Conservation (phyloP, 169 alveolate species). For the Cryptosporidium sp. region DNA sequence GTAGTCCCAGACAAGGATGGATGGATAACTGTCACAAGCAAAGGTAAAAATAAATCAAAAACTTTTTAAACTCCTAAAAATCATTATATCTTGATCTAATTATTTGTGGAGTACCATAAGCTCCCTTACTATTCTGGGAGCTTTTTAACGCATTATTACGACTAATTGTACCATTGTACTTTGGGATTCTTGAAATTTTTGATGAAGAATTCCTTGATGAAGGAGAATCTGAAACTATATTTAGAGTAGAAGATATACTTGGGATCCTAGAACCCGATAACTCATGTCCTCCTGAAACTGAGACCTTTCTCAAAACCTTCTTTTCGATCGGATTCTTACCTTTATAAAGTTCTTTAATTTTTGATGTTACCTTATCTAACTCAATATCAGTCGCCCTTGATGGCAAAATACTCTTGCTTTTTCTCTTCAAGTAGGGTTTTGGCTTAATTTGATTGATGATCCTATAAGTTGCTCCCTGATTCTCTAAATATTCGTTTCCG, state of each 20-base stretch:
- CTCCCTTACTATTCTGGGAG: background rate
- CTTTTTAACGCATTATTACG: background rate
- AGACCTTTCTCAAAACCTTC: background rate
- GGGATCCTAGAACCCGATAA: constrained; percentile 43
- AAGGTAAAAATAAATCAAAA: constrained; percentile 7
- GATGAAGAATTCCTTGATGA: constrained; percentile 62
- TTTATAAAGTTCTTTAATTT: constrained; percentile 37
- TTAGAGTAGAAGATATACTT: constrained; percentile 19
- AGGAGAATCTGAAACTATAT: constrained; percentile 47
- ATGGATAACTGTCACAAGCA: constrained; percentile 58
- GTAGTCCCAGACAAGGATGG: constrained; percentile 53
- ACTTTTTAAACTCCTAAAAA: constrained; percentile 15
- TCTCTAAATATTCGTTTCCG: background rate
- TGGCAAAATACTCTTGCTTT: constrained; percentile 62
- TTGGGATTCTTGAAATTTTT: constrained; percentile 60
- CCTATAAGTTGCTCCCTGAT: background rate
- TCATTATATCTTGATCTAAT: constrained; percentile 16
- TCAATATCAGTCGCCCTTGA: constrained; percentile 37
- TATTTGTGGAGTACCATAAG: background rate
- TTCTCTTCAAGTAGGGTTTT: constrained; percentile 56
- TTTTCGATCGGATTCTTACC: background rate
- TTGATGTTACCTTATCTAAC: constrained; percentile 36
- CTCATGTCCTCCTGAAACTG: background rate
- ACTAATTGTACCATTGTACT: background rate
- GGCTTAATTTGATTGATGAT: constrained; percentile 14